These are phyloP conservation scores for Anisodus tanguticus DNA, from an alignment of 257 asterid species.

Conservation along the genomic window DNA sequence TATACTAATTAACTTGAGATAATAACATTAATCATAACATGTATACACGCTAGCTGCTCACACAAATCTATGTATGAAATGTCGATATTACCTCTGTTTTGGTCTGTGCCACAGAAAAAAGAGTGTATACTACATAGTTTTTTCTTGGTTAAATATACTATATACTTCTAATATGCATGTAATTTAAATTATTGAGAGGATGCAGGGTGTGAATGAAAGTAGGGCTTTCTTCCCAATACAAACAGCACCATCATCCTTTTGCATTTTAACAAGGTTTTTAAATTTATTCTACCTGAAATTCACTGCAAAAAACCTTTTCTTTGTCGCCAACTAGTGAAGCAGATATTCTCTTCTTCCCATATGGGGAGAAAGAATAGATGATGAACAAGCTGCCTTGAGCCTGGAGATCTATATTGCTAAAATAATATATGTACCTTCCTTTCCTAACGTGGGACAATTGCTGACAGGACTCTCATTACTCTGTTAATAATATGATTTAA, in stretches of 20 bases:
- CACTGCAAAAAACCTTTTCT: conserved; percentile 26
- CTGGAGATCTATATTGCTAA: background rate
- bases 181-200: background rate
- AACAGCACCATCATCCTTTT: conserved; percentile 34
- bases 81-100: background rate
- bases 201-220: conserved; percentile 7
- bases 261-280: background rate
- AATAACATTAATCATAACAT: conserved; percentile 54
- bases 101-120: background rate
- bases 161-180: background rate
- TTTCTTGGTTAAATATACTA: no score
- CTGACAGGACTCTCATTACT: conserved; percentile 53
- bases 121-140: background rate
- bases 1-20: conserved; percentile 39
- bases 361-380: background rate
- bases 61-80: conserved; percentile 21
- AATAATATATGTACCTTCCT: background rate
- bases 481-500: conserved; percentile 28
- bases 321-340: conserved; percentile 28
- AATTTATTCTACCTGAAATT: conserved; percentile 32
- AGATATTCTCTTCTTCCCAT: conserved; percentile 27
- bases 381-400: conserved; percentile 22
- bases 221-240: conserved; percentile 28
- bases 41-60: conserved; percentile 28
- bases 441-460: conserved; percentile 42